Base-by-base conservation (phyloP, 179 eudicot species). In the Patellifolia procumbens region DNA sequence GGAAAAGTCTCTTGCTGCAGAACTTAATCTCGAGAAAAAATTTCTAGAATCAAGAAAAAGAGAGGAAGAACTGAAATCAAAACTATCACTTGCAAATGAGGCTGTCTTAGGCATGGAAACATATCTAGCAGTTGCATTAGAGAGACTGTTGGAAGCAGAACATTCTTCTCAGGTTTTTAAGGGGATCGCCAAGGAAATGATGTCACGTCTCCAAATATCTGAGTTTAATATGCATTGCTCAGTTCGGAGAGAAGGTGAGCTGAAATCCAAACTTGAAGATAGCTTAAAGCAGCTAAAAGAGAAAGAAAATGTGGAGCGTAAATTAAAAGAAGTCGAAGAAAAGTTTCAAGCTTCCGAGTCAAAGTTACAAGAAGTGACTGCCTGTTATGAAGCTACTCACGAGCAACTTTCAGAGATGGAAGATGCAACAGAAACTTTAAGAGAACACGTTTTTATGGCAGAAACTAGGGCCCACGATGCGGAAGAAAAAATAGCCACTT, bases 81-180 rank as follows among this genome's bases (percentile, higher is more conserved):
- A 93, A 75, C 84, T 88, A 39, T 84, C 61, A 28, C 73, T 86
- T 52, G 81, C 86, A 0, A 89, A 88, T 79, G 89, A 86, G 76
- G 82, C 77, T 56, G 83, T 85, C 55, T 79, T 82, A 46, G 68
- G 79, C 65, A 84, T 87, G 86, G 97, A 94, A 80, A 87, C 89
- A 76, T 90, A 85, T 31, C 82, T 87, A 31, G 93, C 88, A 83
- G 85, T 85, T 71, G 87, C 88, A 73, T 92, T 92, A 89, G 89
- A 86, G 80, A 83, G 90, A 68, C 78, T 93, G 56, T 77, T 95
- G 72, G 97, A 91, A 79, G 93, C 92, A 13, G 97, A 95, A 76
- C 89, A 89, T 84, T 80, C 86, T 53, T 81, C 91, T 0, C 95
- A 80, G 72, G 87, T 95, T 26, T 87, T 87, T n/a, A 85, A 78